Percentiles rank a stretch among this genome's conserved stretches.
Conservation (phyloP, 495 filamentous ascomycete species). For the Penicillium paradoxum region DNA sequence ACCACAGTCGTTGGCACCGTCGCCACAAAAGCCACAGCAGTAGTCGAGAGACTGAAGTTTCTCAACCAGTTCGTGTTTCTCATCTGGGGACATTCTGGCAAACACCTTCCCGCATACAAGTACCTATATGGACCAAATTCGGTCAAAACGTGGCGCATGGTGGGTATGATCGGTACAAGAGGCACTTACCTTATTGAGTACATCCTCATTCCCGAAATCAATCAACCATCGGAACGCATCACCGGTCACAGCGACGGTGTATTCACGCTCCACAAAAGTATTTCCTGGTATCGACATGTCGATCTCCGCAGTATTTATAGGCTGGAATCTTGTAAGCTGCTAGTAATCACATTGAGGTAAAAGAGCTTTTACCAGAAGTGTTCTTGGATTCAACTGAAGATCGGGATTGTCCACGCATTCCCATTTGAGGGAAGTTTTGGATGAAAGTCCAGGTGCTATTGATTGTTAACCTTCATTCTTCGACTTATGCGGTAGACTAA, state of each 20-base stretch:
- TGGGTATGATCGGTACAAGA: not conserved
- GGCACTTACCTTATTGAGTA: slow-evolving; percentile 58
- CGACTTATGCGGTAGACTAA: slow-evolving; percentile 16
- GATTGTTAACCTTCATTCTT: slow-evolving; percentile 1
- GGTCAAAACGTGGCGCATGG: not conserved
- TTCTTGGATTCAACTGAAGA: slow-evolving; percentile 69
- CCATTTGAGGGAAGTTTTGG: slow-evolving; percentile 72
- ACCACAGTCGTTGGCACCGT: slow-evolving; percentile 97
- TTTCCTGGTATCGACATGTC: slow-evolving; percentile 86
- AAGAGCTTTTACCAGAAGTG: slow-evolving; percentile 55
- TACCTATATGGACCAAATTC: slow-evolving; percentile 49
- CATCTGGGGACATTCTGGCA: slow-evolving; percentile 97
- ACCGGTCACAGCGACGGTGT: slow-evolving; percentile 82
- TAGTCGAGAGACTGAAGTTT: slow-evolving; percentile 96
- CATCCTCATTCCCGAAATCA: slow-evolving; percentile 75
- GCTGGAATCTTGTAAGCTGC: slow-evolving; percentile 46
- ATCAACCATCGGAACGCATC: slow-evolving; percentile 97
- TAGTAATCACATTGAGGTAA: not conserved
- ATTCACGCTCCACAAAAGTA: slow-evolving; percentile 69
- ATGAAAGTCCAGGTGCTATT: slow-evolving; percentile 56
- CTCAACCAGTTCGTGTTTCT: slow-evolving; percentile 97
- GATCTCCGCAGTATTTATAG: slow-evolving; percentile 60
- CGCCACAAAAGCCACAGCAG: slow-evolving; percentile 93
- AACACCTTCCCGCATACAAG: slow-evolving; percentile 90
- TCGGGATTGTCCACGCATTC: slow-evolving; percentile 84